Conservation (phyloP, 148 eudicot species). For the Chenopodium formosanum region DNA sequence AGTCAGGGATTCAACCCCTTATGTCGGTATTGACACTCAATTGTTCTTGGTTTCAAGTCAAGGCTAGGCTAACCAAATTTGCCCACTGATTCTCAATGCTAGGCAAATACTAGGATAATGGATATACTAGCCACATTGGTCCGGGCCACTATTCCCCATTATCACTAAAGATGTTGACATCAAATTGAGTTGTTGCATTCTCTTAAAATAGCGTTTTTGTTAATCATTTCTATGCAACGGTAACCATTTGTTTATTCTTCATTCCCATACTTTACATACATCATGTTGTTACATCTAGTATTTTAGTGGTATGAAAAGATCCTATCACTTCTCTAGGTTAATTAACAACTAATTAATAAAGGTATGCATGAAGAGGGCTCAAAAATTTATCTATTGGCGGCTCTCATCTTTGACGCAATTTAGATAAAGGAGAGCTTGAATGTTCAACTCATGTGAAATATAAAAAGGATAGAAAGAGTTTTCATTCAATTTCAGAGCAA, state of each 20-base stretch:
- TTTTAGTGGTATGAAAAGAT: not conserved
- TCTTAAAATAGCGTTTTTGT: not conserved
- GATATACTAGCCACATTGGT: not conserved
- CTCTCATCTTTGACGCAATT: not conserved
- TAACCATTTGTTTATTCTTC: slow-evolving; percentile 4
- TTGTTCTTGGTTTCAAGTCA: not conserved
- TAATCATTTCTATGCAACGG: not conserved
- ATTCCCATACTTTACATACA: not conserved
- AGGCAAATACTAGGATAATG: not conserved
- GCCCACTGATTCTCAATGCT: not conserved
- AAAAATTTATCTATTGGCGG: not conserved
- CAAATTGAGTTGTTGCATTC: not conserved
- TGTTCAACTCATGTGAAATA: not conserved
- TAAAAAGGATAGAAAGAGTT: not conserved
- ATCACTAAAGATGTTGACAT: slow-evolving; percentile 7
- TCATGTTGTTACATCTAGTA: not conserved
- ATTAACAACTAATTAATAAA: slow-evolving; percentile 2
- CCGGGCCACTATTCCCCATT: not conserved
- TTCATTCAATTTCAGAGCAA: slow-evolving; percentile 2
- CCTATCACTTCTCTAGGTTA: not conserved
- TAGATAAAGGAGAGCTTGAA: not conserved
- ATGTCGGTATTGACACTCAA: not conserved
- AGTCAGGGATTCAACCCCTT: not conserved
- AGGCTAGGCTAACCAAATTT: not conserved
- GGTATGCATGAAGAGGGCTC: not conserved